phyloP scores from a whole-genome alignment of 352 stramenopile species.

The Pythium insidiosum region DNA sequence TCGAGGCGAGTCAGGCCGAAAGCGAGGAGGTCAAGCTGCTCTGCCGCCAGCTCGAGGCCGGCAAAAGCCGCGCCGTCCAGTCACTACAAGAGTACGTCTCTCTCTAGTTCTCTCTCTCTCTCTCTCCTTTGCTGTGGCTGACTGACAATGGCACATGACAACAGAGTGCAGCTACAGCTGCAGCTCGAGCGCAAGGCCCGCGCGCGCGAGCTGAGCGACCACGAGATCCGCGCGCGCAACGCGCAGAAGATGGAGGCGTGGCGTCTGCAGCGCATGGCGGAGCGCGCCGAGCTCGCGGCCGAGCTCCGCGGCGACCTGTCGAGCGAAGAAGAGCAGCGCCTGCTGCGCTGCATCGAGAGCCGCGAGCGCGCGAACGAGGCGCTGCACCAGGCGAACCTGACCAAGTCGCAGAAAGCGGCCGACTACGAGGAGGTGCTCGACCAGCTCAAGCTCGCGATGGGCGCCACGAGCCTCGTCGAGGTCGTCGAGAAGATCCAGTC shows the following conservation, averaged over 20 bases:
- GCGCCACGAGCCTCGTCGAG: slow-evolving; percentile 34
- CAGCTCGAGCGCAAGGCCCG: slow-evolving; percentile 56
- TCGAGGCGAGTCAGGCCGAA: slow-evolving; percentile 58
- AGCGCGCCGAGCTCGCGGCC: slow-evolving; percentile 68
- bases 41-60: slow-evolving; percentile 69
- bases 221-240: slow-evolving; percentile 72
- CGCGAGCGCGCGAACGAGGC: slow-evolving; percentile 57
- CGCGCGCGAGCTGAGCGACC: slow-evolving; percentile 58
- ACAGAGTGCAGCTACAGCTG: slow-evolving; percentile 67
- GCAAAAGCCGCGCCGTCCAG: slow-evolving; percentile 60
- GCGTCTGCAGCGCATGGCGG: slow-evolving; percentile 57
- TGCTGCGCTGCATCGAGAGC: slow-evolving; percentile 55
- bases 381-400: slow-evolving; percentile 50
- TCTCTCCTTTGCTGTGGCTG: not conserved
- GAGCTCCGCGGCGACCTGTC: slow-evolving; percentile 69
- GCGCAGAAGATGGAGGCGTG: slow-evolving; percentile 78
- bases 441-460: slow-evolving; percentile 62
- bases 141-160: no score
- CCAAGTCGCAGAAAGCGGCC: slow-evolving; percentile 58
- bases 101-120: not conserved
- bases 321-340: slow-evolving; percentile 42
- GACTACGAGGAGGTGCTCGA: slow-evolving; percentile 59
- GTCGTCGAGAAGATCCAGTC: slow-evolving; percentile 69
- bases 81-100: slow-evolving; percentile 56
- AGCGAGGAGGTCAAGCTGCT: slow-evolving; percentile 66